Conservation (phyloP, 148 eudicot species). For the Cornus suecica region DNA sequence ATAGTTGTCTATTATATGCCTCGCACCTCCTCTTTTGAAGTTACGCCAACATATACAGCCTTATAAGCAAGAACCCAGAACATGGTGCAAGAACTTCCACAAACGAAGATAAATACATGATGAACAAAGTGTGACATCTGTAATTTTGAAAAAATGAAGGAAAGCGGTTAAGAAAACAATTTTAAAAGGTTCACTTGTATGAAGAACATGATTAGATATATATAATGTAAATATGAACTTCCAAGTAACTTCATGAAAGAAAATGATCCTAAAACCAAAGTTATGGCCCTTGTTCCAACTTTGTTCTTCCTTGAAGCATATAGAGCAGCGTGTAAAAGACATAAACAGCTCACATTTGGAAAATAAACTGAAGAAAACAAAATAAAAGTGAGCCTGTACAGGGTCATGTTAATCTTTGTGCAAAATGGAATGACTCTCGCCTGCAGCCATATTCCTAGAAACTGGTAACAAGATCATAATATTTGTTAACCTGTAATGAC, state of each 20-base stretch:
- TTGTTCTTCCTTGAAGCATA: background rate
- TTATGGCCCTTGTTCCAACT: too few species aligned
- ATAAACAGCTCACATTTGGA: background rate
- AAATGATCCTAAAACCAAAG: too few species aligned
- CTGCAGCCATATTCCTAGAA: slow-evolving; percentile 99
- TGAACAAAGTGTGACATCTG: slow-evolving; percentile 53
- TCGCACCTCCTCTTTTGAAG: slow-evolving; percentile 47
- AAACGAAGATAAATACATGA: slow-evolving; percentile 40
- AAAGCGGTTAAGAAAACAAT: too few species aligned
- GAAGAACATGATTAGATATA: too few species aligned
- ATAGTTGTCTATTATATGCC: too few species aligned
- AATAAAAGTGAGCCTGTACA: background rate
- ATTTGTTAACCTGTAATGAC: slow-evolving; percentile 78
- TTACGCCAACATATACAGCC: slow-evolving; percentile 43
- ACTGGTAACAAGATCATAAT: slow-evolving; percentile 92
- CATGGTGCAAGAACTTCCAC: slow-evolving; percentile 50
- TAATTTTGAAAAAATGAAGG: background rate
- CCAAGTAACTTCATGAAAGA: too few species aligned
- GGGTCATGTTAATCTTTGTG: slow-evolving; percentile 51
- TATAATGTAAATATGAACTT: too few species aligned
- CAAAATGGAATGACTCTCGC: slow-evolving; percentile 99
- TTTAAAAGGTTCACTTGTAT: too few species aligned
- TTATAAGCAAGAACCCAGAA: slow-evolving; percentile 50
- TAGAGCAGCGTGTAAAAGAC: background rate
- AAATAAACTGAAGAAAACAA: background rate